Evolutionary conservation across 2,329 filamentous ascomycete genomes (phyloP).

Genomic region (Alternaria sp.): DNA sequence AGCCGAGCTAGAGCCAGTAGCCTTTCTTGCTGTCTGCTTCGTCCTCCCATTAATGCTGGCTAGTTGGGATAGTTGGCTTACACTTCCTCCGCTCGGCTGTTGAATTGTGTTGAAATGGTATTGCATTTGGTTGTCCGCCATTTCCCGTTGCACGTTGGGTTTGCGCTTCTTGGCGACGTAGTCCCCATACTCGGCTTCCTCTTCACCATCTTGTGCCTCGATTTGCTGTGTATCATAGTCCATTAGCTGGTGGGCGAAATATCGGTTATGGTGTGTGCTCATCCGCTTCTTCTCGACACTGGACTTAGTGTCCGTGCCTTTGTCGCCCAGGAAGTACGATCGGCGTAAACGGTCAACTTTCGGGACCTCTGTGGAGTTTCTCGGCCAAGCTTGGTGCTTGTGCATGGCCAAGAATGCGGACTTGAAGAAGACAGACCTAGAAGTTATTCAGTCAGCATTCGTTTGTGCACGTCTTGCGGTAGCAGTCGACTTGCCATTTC

Average conservation of each 20-base stretch:
- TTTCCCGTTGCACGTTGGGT: neutral
- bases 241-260: slow-evolving; percentile 37
- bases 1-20: neutral
- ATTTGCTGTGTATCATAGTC: slow-evolving; percentile 29
- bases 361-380: slow-evolving; percentile 17
- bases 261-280: slow-evolving; percentile 23
- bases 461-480: neutral
- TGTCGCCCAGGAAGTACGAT: slow-evolving; percentile 31
- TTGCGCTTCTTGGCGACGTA: slow-evolving; percentile 6
- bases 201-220: slow-evolving; percentile 37
- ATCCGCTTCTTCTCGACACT: slow-evolving; percentile 30
- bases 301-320: neutral
- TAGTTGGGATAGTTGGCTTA: neutral
- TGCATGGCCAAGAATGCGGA: slow-evolving; percentile 26
- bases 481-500: slow-evolving; percentile 19
- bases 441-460: neutral
- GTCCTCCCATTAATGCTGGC: neutral
- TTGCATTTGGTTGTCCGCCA: no score
- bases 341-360: slow-evolving; percentile 31
- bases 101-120: no score
- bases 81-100: neutral
- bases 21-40: neutral
- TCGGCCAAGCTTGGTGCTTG: slow-evolving; percentile 27
- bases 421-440: slow-evolving; percentile 40
- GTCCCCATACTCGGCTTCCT: slow-evolving; percentile 36